Base-by-base conservation (phyloP, 1,139 yeast species). In the Geotrichum reessii region DNA sequence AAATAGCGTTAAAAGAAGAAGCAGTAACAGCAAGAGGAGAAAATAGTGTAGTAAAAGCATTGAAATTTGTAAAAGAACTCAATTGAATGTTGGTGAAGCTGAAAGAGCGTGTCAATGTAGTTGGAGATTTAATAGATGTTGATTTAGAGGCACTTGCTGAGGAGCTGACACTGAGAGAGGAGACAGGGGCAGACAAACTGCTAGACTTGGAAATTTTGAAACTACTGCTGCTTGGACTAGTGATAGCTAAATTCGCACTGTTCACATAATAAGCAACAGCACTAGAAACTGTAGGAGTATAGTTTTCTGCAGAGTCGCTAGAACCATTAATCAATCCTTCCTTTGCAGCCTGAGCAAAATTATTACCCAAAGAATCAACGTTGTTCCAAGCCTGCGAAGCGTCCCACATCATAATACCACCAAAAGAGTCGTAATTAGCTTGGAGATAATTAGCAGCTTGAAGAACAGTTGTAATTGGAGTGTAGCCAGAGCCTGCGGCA, bases 361-460 rank as follows among this genome's bases (percentile, higher is more conserved):
- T 77, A 3, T 37, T 56, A 3, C 64, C 65, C 9, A 31, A 58
- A 1, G 40, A 58, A 27, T 66, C 68, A 6, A 55, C 58, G 66
- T 87, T 87, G 3, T 78, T 70, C 70, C 78, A 80, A n/a, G 85
- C 90, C 71, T 86, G 90, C 58, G 93, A 85, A 55, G 96, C 96
- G 73, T 91, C 97, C 97, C 97, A 91, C 62, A 90, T 74, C 76
- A 88, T 84, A 66, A 91, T 80, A 70, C 97, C 97, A 63, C 95
- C 97, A 67, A 91, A 88, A 57, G 79, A 72, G 8, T 78, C 66
- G 56, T 75, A 71, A 52, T 74, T 49, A 4, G 22, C 14, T 24
- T 65, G 50, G 78, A 73, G 58, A 84, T 77, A 3, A 71, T 62
- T 24, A 12, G 57, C 57, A 2, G 57, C 57, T 21, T 49, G 27